phyloP scores from a whole-genome alignment of 1,139 yeast species.

The Yamadazyma jaroonii region DNA sequence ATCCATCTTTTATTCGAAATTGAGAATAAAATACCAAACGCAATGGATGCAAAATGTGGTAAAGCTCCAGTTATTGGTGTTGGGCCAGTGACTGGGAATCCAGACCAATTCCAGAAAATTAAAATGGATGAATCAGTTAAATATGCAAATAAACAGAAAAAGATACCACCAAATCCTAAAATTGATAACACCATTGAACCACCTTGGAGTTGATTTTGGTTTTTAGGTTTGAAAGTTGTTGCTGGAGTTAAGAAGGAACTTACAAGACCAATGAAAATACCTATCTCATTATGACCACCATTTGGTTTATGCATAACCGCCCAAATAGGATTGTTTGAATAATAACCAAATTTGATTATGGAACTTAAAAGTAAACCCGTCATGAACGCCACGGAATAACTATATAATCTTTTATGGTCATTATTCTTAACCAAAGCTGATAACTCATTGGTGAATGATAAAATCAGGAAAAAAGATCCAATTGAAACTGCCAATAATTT shows the following conservation, averaged over 20 bases:
- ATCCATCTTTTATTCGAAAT: constrained; percentile 23
- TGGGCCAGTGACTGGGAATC: constrained; percentile 85
- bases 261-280: constrained; percentile 62
- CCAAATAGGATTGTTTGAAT: constrained; percentile 94
- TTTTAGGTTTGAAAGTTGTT: not conserved
- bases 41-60: constrained; percentile 57
- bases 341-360: constrained; percentile 69
- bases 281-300: constrained; percentile 82
- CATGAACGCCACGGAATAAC: constrained; percentile 61
- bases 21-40: constrained; percentile 48
- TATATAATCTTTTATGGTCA: constrained; percentile 42
- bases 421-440: constrained; percentile 35
- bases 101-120: constrained; percentile 92
- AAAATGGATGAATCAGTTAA: constrained; percentile 82
- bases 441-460: constrained; percentile 60
- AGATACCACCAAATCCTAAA: constrained; percentile 72
- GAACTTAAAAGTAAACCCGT: constrained; percentile 75
- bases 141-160: constrained; percentile 72
- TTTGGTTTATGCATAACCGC: constrained; percentile 84
- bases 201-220: constrained; percentile 10
- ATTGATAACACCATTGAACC: constrained; percentile 52
- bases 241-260: constrained; percentile 56
- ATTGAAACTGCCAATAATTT: constrained; percentile 65
- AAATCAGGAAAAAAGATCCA: constrained; percentile 63
- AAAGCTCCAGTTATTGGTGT: constrained; percentile 87